A percentile compares a stretch with the other conserved stretches of the same genome.
phyloP scores from a whole-genome alignment of 2,329 filamentous ascomycete species.

The Fusarium globosum region DNA sequence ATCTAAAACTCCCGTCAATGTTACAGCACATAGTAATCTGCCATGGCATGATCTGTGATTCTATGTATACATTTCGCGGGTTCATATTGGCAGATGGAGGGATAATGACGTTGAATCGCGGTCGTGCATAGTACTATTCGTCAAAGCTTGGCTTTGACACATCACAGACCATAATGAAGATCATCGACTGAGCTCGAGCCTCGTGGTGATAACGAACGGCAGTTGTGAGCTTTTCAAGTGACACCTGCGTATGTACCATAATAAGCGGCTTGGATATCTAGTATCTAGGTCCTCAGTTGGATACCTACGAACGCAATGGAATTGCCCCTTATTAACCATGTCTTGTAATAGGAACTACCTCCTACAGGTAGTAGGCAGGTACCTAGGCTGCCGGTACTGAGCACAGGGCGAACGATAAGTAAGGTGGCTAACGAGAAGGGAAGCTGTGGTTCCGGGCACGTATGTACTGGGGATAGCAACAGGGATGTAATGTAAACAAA shows the following conservation, averaged over 20 bases:
- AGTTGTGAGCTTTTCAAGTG: neutral
- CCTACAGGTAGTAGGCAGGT: neutral
- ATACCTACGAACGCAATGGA: constrained; percentile 9
- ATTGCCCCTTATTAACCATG: neutral
- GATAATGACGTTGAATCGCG: neutral
- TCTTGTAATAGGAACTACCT: neutral
- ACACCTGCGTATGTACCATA: neutral
- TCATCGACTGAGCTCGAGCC: neutral
- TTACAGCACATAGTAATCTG: neutral
- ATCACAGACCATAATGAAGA: constrained; percentile 1
- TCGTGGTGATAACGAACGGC: neutral
- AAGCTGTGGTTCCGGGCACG: constrained; percentile 30
- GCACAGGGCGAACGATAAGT: neutral
- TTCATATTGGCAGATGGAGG: neutral
- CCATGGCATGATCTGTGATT: neutral
- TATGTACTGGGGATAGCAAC: constrained; percentile 16
- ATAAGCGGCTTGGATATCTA: neutral
- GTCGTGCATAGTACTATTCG: constrained; percentile 2
- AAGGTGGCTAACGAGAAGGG: neutral
- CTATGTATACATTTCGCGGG: neutral
- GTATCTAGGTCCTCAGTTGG: neutral
- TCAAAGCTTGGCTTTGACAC: constrained; percentile 30
- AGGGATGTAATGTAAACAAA: constrained; percentile 31
- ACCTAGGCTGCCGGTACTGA: neutral
- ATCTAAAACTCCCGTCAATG: neutral